A percentile compares a stretch with the other conserved stretches of the same genome.
Evolutionary conservation across 1,139 yeast genomes (phyloP).

Genomic region (Blastobotrys illinoisensis): DNA sequence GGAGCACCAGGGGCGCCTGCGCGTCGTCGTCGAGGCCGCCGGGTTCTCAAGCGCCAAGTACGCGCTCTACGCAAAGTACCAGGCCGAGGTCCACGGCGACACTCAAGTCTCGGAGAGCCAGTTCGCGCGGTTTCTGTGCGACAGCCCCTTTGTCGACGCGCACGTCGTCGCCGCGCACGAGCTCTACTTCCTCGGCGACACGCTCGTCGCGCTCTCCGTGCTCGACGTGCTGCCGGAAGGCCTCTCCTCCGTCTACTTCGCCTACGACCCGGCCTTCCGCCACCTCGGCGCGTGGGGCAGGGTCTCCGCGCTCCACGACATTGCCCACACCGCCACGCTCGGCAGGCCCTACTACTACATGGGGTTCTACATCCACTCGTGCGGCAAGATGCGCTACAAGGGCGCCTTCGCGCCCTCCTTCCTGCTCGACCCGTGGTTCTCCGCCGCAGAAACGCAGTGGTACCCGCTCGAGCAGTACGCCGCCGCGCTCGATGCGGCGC

Average conservation of each 20-base stretch:
- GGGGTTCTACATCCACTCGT: conserved; percentile 71
- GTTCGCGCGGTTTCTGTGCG: conserved; percentile 65
- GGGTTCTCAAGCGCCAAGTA: conserved; percentile 55
- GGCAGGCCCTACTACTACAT: conserved; percentile 53
- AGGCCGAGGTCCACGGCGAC: conserved; percentile 63
- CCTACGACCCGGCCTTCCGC: conserved; percentile 81
- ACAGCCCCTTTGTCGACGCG: conserved; percentile 48
- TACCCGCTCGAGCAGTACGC: not conserved
- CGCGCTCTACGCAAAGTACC: conserved; percentile 63
- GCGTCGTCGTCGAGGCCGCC: conserved; percentile 51
- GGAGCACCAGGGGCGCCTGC: conserved; percentile 32
- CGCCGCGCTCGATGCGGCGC: not conserved
- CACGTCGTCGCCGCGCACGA: conserved; percentile 58
- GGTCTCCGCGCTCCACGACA: conserved; percentile 67
- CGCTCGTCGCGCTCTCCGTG: conserved; percentile 70
- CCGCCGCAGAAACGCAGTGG: not conserved
- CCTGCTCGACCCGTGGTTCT: conserved; percentile 32
- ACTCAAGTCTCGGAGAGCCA: conserved; percentile 41
- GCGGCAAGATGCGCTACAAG: conserved; percentile 80
- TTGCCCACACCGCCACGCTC: conserved; percentile 41
- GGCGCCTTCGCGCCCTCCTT: conserved; percentile 46
- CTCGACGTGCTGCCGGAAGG: conserved; percentile 73
- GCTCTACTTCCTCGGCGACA: conserved; percentile 60
- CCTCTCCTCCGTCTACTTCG: conserved; percentile 77
- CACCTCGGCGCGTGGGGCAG: conserved; percentile 65